Base-by-base conservation (phyloP, 805 yeast genomes). In the Candida ipomoeae region DNA sequence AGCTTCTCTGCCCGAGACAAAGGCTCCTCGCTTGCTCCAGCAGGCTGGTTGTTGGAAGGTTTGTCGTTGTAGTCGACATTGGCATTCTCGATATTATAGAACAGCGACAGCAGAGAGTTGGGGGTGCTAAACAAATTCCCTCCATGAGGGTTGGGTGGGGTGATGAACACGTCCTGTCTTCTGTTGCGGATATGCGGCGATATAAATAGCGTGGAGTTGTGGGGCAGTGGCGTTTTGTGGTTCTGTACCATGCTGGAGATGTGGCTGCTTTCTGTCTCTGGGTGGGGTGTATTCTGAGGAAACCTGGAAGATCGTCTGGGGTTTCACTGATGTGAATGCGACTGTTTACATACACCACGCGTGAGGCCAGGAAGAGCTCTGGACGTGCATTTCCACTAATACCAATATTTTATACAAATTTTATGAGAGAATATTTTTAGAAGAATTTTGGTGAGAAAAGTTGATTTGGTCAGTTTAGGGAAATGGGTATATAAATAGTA, bases 1-100 rank as follows among this genome's bases (percentile, higher is more conserved):
- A 94, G 75, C 57, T 84, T 83, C 55, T 92, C 97, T 0, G 91
- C 94, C 51, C 87, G 94, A 0, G 96, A 79, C 38, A 81, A 62
- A 5, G 85, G 85, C 46, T 73, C 74, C 6, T 54, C 58, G 29
- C 31, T 46, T 14, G 20, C 41, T 34, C 38, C 41, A 2, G 38
- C 44, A 3, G 40, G 47, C 7, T 41, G 37, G 8, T 21, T 31
- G 5, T 17, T 45, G 13, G 40, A 40, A 18, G 54, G 51, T 8
- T 46, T 34, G 7, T 48, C 52, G 13, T 47, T 43, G 26, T 49
- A 42, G 31, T 56, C 50, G 8, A 52, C 58, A 10, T 54, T 52
- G 44, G 52, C 46, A 43, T 55, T 52, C 26, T 64, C 71, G 26
- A 62, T 51, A 46, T 69, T 66, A 57, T 69, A 71, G 51, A 73